Evolutionary conservation across 2,329 filamentous ascomycete species (phyloP), one percentile per base, ranked within the genome.

Genomic region (Geosmithia flava): DNA sequence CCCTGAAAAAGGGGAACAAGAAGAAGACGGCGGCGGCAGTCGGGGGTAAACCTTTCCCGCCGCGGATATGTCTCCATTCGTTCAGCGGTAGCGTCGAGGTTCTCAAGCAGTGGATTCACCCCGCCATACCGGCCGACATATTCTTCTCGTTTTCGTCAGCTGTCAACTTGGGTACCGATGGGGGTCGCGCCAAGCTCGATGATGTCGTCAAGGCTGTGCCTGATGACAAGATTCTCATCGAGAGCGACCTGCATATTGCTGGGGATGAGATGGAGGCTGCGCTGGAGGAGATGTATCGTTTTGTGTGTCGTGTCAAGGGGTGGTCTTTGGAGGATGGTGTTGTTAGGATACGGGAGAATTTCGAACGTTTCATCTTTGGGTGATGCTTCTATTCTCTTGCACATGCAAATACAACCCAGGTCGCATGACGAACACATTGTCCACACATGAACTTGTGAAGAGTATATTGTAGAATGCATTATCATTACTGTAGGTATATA

Each of bases 41-140:
- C 15, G 44, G 44, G 3, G 44, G 44, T 4, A 80, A 75, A 51
- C 83, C 85, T 0, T 97, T 84, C 55, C 90, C 93, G 3, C 89
- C 90, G 1, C 73, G 90, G 8, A 83, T 97, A 60, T 98, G 93
- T 59, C 78, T 98, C 50, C 93, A 98, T 64, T 96, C 90, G 0
- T 98, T 89, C 64, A 94, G 86, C 45, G 91, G 88, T 0, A 76
- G 83, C 6, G 71, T 79, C 11, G 82, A 93, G 49, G 75, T 83
- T 30, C 67, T 96, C 39, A 82, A 77, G 53, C 88, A 89, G 62
- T 97, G 95, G 58, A 67, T 88, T 45, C 75, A 85, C 53, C 77
- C 79, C 1, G 71, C 76, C 1, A 79, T 93, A 8, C 91, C 91
- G 0, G 80, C 81, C 0, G 72, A 80, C 16, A 74, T 97, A 19